Percentiles rank a stretch among this genome's conserved stretches.
Evolutionary conservation across 2,329 filamentous ascomycete genomes (phyloP).

Genomic region (Alternaria sp.): DNA sequence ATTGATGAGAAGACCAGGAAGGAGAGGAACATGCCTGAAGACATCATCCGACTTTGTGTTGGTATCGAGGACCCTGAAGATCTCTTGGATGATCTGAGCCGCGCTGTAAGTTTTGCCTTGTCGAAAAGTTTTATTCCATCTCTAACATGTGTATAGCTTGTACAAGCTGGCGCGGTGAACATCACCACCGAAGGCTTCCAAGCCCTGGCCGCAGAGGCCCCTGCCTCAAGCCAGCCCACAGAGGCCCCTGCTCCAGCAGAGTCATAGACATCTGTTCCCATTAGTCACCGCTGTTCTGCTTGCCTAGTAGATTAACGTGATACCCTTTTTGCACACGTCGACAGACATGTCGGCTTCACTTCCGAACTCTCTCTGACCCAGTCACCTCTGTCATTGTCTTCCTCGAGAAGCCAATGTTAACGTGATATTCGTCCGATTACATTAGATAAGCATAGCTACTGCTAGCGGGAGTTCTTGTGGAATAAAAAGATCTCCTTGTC

Average conservation of each 20-base stretch:
- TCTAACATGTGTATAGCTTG: conserved; percentile 61
- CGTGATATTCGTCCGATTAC: conserved; percentile 39
- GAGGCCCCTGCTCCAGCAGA: conserved; percentile 23
- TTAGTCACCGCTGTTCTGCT: conserved; percentile 49
- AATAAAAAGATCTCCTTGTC: conserved; percentile 9
- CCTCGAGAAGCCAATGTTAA: conserved; percentile 35
- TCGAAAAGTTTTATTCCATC: neutral
- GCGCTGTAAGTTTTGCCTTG: conserved; percentile 73
- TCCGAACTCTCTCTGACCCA: conserved; percentile 42
- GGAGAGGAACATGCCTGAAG: conserved; percentile 83
- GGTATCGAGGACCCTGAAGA: conserved; percentile 95
- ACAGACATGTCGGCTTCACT: conserved; percentile 25
- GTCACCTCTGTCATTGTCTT: conserved; percentile 49
- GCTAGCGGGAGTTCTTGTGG: conserved; percentile 10
- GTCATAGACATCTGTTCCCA: conserved; percentile 7
- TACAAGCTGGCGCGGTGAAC: conserved; percentile 91
- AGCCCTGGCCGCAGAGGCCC: conserved; percentile 55
- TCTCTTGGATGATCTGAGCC: conserved; percentile 88
- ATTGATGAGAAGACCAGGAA: conserved; percentile 91
- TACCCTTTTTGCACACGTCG: conserved; percentile 23
- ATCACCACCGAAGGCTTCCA: conserved; percentile 85
- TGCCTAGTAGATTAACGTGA: conserved; percentile 46
- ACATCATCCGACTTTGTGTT: conserved; percentile 93
- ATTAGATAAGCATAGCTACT: conserved; percentile 9
- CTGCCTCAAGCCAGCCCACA: conserved; percentile 2